Evolutionary conservation across 208 protist genomes (phyloP).

Genomic region (Leishmania braziliensis): DNA sequence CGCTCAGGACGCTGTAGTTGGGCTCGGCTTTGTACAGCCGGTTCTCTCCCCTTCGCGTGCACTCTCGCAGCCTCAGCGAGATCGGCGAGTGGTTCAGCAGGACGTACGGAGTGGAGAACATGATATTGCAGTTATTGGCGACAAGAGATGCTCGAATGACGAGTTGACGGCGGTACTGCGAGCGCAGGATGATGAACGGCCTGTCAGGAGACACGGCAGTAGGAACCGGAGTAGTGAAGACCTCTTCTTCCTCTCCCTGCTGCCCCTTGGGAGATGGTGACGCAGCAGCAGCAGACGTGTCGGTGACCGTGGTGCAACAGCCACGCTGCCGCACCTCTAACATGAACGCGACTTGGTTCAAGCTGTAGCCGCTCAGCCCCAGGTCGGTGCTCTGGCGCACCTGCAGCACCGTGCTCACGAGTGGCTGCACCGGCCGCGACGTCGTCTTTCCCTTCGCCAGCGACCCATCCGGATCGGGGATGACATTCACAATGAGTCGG

Average conservation of each 20-base stretch:
- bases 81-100: slow-evolving; percentile 83
- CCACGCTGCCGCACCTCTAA: slow-evolving; percentile 45
- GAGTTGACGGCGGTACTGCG: slow-evolving; percentile 42
- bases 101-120: slow-evolving; percentile 66
- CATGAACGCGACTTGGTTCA: slow-evolving; percentile 41
- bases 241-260: slow-evolving; percentile 27
- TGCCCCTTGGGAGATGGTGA: slow-evolving; percentile 14
- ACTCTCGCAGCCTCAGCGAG: slow-evolving; percentile 61
- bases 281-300: slow-evolving; percentile 1
- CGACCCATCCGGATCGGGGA: slow-evolving; percentile 22
- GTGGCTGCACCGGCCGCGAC: slow-evolving; percentile 20
- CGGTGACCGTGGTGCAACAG: not conserved
- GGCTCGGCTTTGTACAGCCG: slow-evolving; percentile 28
- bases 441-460: slow-evolving; percentile 23
- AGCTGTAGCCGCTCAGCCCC: slow-evolving; percentile 28
- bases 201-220: slow-evolving; percentile 14
- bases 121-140: slow-evolving; percentile 30
- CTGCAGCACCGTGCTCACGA: slow-evolving; percentile 41
- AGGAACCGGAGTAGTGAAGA: slow-evolving; percentile 28
- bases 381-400: slow-evolving; percentile 45
- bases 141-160: slow-evolving; percentile 38
- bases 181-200: slow-evolving; percentile 35
- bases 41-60: slow-evolving; percentile 44
- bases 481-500: slow-evolving; percentile 45
- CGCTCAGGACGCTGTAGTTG: slow-evolving; percentile 65